These are phyloP conservation scores for Ustanciosporium gigantosporum DNA, from an alignment of 1,284 basidiomycete genomes.

Conservation along the genomic window DNA sequence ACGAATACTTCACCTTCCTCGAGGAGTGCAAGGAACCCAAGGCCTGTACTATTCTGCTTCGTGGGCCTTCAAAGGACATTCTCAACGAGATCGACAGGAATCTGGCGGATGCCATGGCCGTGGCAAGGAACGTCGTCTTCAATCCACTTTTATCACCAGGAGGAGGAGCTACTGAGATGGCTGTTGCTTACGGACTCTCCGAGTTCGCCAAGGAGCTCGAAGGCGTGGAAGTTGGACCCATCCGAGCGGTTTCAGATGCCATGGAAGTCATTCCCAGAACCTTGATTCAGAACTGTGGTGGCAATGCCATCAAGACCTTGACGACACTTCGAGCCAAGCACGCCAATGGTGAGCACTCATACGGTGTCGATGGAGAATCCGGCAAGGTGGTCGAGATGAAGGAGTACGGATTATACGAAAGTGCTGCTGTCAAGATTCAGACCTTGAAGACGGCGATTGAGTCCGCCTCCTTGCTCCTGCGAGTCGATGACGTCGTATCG, in stretches of 20 bases:
- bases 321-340: conserved; percentile 90
- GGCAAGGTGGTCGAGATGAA: conserved; percentile 97
- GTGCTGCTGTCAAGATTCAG: conserved; percentile 95
- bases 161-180: conserved; percentile 98
- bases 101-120: conserved; percentile 94
- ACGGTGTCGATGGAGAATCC: conserved; percentile 92
- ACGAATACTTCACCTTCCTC: conserved; percentile 96
- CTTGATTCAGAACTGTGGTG: conserved; percentile 91
- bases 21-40: conserved; percentile 90
- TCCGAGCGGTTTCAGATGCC: conserved; percentile 88
- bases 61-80: conserved; percentile 96
- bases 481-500: conserved; percentile 92
- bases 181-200: conserved; percentile 85
- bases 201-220: conserved; percentile 75
- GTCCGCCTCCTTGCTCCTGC: conserved; percentile 85
- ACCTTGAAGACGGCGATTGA: conserved; percentile 97
- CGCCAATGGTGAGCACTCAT: conserved; percentile 83
- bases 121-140: conserved; percentile 95
- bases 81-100: conserved; percentile 98
- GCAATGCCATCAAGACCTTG: conserved; percentile 87
- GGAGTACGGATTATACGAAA: conserved; percentile 87
- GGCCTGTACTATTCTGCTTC: conserved; percentile 97
- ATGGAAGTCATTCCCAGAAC: conserved; percentile 97
- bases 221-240: conserved; percentile 81
- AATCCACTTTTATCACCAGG: conserved; percentile 89